Base-by-base conservation (phyloP, 345 rosid genomes). In the Citrus reticulata region DNA sequence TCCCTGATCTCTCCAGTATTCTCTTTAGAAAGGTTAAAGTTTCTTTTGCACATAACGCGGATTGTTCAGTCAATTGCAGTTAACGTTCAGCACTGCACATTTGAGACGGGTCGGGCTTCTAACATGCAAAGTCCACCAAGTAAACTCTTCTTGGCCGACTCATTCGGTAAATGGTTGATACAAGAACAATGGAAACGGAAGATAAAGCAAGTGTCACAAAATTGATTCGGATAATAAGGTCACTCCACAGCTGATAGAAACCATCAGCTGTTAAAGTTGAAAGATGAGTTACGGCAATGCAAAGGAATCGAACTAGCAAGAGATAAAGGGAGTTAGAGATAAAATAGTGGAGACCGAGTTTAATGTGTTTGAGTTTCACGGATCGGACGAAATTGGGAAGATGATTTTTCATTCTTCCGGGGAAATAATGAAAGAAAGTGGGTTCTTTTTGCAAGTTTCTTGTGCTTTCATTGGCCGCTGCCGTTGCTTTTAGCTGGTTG, bases 331-430 rank as follows among this genome's bases (percentile, higher is more conserved):
- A 73, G 30, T 72, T 84, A 62, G 82, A 78, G 81, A 76, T 81
- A n/a, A 85, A 59, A 76, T 83, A 81, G 77, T 87, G 87, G 75
- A 77, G 79, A 32, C 82, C 86, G n/a, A 85, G 85, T 70, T 85
- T 85, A 14, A 79, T 81, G 65, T 83, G 68, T 77, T 84, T 87
- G 70, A 83, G 86, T 40, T 30, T 75, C 1, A 84, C 49, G 5
- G 82, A 81, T 17, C 68, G 65, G 62, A 74, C 73, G 68, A 82
- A 75, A 34, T 80, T 82, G 7, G 83, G 82, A 70, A 73, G 81
- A 63, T 20, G 74, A 40, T 42, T 77, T 60, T 70, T 42, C 29
- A 5, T 17, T 25, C 58, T 54, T 54, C 19, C 58, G 51, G 51
- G 51, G 51, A 46, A 13, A 13, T 3, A 46, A 46, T 46, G 51